A percentile compares a stretch with the other conserved stretches of the same genome.
phyloP scores from a whole-genome alignment of 345 rosid species.

The Citrus sp. region DNA sequence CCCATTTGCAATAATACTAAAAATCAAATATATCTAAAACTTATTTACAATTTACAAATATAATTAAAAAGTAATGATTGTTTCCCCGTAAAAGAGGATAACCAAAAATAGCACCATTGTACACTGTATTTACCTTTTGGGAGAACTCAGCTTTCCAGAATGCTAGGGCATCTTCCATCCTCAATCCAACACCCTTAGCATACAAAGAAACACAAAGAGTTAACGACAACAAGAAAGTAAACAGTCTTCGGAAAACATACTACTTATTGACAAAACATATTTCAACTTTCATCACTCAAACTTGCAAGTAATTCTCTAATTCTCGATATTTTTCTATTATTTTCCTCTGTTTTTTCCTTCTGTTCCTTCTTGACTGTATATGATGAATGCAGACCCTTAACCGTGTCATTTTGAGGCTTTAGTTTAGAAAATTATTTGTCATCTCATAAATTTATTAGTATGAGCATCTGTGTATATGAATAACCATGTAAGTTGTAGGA shows the following conservation, averaged over 20 bases:
- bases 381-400: slow-evolving; percentile 6
- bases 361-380: neutral
- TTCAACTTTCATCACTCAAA: neutral
- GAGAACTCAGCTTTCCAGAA: slow-evolving; percentile 94
- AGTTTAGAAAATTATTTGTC: neutral
- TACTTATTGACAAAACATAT: neutral
- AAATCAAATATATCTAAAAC: neutral
- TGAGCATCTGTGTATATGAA: neutral
- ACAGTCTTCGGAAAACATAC: neutral
- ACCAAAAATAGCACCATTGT: neutral
- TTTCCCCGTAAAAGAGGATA: neutral
- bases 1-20: neutral
- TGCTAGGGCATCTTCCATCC: slow-evolving; percentile 89
- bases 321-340: neutral
- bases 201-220: slow-evolving; percentile 3
- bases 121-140: slow-evolving; percentile 53
- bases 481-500: neutral
- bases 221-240: neutral
- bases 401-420: neutral
- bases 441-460: neutral
- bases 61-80: neutral
- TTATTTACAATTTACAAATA: neutral
- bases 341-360: neutral
- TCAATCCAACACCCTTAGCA: slow-evolving; percentile 79
- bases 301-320: neutral